These are phyloP conservation scores for Delonix regia DNA, from an alignment of 306 rosid species.

Conservation along the genomic window DNA sequence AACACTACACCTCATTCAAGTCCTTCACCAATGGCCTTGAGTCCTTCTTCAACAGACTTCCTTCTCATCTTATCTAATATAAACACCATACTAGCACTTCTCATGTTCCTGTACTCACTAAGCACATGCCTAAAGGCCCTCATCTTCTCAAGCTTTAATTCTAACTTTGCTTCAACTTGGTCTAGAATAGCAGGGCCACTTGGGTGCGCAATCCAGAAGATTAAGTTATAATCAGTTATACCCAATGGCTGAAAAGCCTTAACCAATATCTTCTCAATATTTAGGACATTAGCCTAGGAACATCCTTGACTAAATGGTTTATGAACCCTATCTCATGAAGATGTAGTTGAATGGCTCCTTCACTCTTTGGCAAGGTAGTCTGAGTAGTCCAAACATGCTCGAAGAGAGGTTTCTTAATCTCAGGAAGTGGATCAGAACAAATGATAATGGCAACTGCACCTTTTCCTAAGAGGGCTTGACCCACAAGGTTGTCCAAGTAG, in stretches of 20 bases:
- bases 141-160: not conserved
- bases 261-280: not conserved
- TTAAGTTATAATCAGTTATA: not conserved
- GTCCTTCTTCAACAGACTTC: not conserved
- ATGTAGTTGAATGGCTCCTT: not conserved
- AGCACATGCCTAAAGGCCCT: not conserved
- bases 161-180: not conserved
- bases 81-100: not conserved
- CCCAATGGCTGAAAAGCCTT: not conserved
- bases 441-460: not conserved
- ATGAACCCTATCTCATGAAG: not conserved
- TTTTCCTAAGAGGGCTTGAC: not conserved
- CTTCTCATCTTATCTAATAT: not conserved
- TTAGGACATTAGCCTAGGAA: not conserved
- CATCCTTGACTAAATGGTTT: not conserved
- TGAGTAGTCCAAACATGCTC: not conserved
- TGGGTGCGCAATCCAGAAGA: not conserved
- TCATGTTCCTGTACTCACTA: conserved; percentile 6
- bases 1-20: conserved; percentile 1
- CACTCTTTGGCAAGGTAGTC: not conserved
- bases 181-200: not conserved
- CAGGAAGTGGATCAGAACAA: not conserved
- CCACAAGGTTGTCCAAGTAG: not conserved
- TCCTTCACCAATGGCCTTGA: not conserved
- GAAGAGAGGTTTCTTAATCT: not conserved